Conservation (phyloP, 208 protist genomes). For the Trichomonas tenax region DNA sequence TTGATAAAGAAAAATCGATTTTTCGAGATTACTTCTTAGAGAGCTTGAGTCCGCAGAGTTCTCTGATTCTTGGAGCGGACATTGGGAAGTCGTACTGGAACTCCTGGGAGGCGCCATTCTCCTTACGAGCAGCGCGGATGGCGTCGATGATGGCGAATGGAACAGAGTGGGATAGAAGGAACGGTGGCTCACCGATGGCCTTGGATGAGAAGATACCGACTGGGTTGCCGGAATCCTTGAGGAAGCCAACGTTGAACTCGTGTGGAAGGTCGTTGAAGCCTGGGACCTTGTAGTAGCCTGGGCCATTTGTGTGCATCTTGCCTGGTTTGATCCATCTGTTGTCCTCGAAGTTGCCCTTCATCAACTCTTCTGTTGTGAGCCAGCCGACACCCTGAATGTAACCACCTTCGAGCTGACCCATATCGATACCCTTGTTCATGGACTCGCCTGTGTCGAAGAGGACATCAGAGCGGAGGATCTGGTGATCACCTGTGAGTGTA, state of each 20-base stretch:
- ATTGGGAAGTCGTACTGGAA: not conserved
- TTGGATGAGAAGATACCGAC: constrained; percentile 38
- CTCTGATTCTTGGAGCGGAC: not conserved
- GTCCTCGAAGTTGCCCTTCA: not conserved
- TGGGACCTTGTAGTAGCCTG: constrained; percentile 56
- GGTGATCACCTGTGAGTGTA: constrained; percentile 39
- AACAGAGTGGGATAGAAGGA: constrained; percentile 52
- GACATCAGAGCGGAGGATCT: constrained; percentile 36
- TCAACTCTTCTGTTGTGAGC: constrained; percentile 8
- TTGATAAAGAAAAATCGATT: too few species aligned
- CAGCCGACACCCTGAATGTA: constrained; percentile 27
- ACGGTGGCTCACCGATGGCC: constrained; percentile 63
- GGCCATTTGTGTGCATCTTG: constrained; percentile 33
- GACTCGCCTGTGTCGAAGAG: constrained; percentile 42
- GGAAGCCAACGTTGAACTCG: constrained; percentile 22
- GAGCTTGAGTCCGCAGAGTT: not conserved
- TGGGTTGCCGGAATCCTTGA: constrained; percentile 31
- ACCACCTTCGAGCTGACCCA: constrained; percentile 41
- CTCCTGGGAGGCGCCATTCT: not conserved
- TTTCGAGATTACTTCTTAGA: not conserved
- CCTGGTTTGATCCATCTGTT: constrained; percentile 23
- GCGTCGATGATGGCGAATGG: constrained; percentile 59
- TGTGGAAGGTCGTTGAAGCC: constrained; percentile 53
- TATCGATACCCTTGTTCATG: constrained; percentile 46
- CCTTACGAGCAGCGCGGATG: constrained; percentile 29